phyloP scores from a whole-genome alignment of 2,329 filamentous ascomycete species.

The Clonostachys byssicola region DNA sequence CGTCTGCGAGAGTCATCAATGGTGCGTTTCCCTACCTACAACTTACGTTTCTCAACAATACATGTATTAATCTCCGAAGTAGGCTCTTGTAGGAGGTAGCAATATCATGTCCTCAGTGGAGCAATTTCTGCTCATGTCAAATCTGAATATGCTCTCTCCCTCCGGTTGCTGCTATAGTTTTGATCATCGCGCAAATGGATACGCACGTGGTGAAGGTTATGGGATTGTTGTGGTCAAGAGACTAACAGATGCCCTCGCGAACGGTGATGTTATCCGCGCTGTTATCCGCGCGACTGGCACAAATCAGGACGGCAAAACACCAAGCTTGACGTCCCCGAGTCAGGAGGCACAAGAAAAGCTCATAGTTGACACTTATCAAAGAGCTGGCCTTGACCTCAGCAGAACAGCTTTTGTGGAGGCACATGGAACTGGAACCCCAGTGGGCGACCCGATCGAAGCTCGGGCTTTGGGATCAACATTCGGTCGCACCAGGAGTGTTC shows the following conservation, averaged over 20 bases:
- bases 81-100: not conserved
- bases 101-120: not conserved
- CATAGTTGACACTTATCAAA: slow-evolving; percentile 31
- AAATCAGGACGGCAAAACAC: slow-evolving; percentile 31
- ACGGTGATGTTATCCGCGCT: slow-evolving; percentile 27
- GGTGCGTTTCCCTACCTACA: slow-evolving; percentile 5
- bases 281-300: slow-evolving; percentile 21
- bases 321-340: slow-evolving; percentile 34
- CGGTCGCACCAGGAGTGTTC: not conserved
- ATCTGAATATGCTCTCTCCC: slow-evolving; percentile 12
- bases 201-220: slow-evolving; percentile 37
- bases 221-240: slow-evolving; percentile 26
- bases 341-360: slow-evolving; percentile 21
- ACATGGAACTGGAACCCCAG: slow-evolving; percentile 45
- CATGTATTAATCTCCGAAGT: not conserved
- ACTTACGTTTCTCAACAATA: not conserved
- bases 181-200: slow-evolving; percentile 26
- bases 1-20: slow-evolving; percentile 34
- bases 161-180: slow-evolving; percentile 12
- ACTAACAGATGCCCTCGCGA: slow-evolving; percentile 29
- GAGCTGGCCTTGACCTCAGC: slow-evolving; percentile 23
- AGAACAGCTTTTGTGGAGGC: slow-evolving; percentile 39
- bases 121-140: slow-evolving; percentile 9
- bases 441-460: slow-evolving; percentile 34
- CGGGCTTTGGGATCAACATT: slow-evolving; percentile 21